phyloP scores from a whole-genome alignment of 2,329 filamentous ascomycete species.

The Cladobotryum protrusum region DNA sequence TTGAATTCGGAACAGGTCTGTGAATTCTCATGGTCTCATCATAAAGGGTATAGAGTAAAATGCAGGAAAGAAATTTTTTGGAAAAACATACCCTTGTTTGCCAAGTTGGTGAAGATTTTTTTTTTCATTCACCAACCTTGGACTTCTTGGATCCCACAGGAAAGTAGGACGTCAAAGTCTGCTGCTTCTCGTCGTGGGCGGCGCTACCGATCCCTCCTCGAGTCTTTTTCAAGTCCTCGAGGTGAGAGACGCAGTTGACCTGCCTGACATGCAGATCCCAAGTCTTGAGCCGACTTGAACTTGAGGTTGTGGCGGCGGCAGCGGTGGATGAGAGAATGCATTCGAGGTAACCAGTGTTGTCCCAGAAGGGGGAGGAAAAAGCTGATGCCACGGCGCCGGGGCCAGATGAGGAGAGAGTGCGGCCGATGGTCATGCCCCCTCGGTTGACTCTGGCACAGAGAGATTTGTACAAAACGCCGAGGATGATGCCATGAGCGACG shows the following conservation, averaged over 20 bases:
- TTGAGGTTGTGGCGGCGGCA: neutral
- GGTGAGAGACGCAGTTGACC: slow-evolving; percentile 66
- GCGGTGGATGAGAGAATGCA: slow-evolving; percentile 16
- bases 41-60: slow-evolving; percentile 31
- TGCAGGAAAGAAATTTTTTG: slow-evolving; percentile 9
- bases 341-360: slow-evolving; percentile 47
- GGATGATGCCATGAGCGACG: slow-evolving; percentile 78
- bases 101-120: neutral
- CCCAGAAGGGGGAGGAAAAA: slow-evolving; percentile 35
- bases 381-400: slow-evolving; percentile 11
- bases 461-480: slow-evolving; percentile 61
- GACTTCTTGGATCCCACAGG: slow-evolving; percentile 32
- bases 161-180: slow-evolving; percentile 73
- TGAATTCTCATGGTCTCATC: slow-evolving; percentile 66
- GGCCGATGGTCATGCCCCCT: slow-evolving; percentile 13
- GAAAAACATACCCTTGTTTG: slow-evolving; percentile 32
- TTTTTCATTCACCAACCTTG: slow-evolving; percentile 10
- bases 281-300: slow-evolving; percentile 17
- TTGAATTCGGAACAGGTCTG: slow-evolving; percentile 76
- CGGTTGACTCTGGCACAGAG: slow-evolving; percentile 49
- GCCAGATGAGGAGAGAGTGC: neutral
- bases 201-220: slow-evolving; percentile 76
- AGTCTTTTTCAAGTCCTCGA: slow-evolving; percentile 69
- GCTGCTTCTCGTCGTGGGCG: slow-evolving; percentile 68
- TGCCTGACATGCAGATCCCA: slow-evolving; percentile 44